phyloP scores from a whole-genome alignment of 805 yeast genomes.

The Blastobotrys peoriensis region DNA sequence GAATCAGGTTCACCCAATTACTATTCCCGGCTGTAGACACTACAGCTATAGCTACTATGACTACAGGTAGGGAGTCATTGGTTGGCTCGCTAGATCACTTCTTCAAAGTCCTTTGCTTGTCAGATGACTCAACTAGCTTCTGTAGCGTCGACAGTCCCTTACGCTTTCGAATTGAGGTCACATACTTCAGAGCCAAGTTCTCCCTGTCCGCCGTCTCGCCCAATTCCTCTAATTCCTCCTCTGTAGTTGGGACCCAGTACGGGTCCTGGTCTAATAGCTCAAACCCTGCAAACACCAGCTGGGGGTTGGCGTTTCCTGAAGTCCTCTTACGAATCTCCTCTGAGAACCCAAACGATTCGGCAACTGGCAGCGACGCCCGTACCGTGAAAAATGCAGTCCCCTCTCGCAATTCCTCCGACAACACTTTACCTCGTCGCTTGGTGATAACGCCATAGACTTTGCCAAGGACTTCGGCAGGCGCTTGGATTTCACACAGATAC shows the following conservation, averaged over 20 bases:
- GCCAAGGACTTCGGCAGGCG: constrained; percentile 89
- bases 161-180: constrained; percentile 73
- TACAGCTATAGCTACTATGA: too few species aligned
- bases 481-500: constrained; percentile 92
- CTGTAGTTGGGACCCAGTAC: constrained; percentile 98
- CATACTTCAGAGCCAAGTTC: constrained; percentile 80
- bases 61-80: too few species aligned
- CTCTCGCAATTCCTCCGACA: constrained; percentile 93
- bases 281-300: constrained; percentile 82
- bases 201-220: constrained; percentile 93
- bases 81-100: too few species aligned
- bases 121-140: constrained; percentile 86
- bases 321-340: constrained; percentile 91
- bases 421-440: constrained; percentile 74
- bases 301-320: constrained; percentile 97
- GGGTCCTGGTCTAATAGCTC: constrained; percentile 89
- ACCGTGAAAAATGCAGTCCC: constrained; percentile 96
- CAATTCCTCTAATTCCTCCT: constrained; percentile 86
- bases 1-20: too few species aligned
- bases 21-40: too few species aligned
- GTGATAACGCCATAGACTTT: constrained; percentile 94
- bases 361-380: constrained; percentile 80
- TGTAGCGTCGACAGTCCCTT: constrained; percentile 89
- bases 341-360: constrained; percentile 93
- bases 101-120: constrained; percentile 78